Percentiles rank a stretch among this genome's conserved stretches.
These are phyloP conservation scores for Sugiyamaella americana DNA, from an alignment of 805 yeast species.

Conservation along the genomic window DNA sequence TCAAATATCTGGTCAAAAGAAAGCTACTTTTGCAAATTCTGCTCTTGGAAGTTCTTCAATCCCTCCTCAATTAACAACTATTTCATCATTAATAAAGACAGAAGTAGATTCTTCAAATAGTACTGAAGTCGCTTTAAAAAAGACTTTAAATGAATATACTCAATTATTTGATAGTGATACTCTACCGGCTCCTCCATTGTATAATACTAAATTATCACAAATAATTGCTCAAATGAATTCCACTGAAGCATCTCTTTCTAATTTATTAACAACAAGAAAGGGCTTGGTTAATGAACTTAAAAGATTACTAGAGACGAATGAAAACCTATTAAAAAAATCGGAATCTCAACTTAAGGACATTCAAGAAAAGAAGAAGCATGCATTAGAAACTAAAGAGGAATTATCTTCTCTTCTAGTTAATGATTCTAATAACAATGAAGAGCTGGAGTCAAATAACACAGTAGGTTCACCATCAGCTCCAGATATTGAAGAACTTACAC, in stretches of 20 bases:
- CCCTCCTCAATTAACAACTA: slow-evolving; percentile 2
- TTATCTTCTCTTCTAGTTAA: slow-evolving; percentile 9
- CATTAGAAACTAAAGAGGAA: slow-evolving; percentile 18
- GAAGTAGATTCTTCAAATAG: slow-evolving; percentile 6
- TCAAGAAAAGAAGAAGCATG: slow-evolving; percentile 27
- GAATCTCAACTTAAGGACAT: slow-evolving; percentile 26
- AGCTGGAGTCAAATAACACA: slow-evolving; percentile 4
- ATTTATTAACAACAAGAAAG: slow-evolving; percentile 23
- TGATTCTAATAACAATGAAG: neutral
- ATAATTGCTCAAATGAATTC: slow-evolving; percentile 23
- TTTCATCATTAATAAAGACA: slow-evolving; percentile 6
- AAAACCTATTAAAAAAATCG: slow-evolving; percentile 25
- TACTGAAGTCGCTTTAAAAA: neutral
- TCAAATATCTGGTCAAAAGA: neutral
- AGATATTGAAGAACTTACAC: slow-evolving; percentile 19
- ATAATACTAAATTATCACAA: slow-evolving; percentile 24
- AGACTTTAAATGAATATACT: slow-evolving; percentile 11
- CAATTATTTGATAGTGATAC: slow-evolving; percentile 24
- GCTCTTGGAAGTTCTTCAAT: slow-evolving; percentile 5
- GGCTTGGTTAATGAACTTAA: slow-evolving; percentile 27
- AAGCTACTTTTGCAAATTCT: too few species aligned
- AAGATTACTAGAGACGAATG: slow-evolving; percentile 25
- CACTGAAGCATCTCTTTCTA: slow-evolving; percentile 25
- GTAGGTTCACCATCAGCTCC: slow-evolving; percentile 10
- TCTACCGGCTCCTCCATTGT: slow-evolving; percentile 33